Conservation (phyloP, 306 rosid genomes). For the Arachis hypogaea region DNA sequence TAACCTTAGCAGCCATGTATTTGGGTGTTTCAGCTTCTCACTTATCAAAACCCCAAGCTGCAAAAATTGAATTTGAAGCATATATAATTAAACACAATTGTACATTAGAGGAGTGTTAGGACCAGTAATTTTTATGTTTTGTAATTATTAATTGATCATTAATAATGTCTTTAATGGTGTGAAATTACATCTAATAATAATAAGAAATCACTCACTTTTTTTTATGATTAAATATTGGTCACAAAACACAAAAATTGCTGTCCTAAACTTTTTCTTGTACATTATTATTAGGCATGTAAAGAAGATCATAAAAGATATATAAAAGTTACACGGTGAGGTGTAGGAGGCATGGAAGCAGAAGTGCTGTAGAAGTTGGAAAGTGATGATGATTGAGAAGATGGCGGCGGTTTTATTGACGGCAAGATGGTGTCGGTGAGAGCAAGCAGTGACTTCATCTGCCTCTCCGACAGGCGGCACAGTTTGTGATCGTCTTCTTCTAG, state of each 20-base stretch:
- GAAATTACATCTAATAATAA: no score
- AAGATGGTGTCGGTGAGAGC: slow-evolving; percentile 70
- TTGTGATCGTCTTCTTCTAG: slow-evolving; percentile 5
- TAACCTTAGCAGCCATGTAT: slow-evolving; percentile 41
- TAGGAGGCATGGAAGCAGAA: slow-evolving; percentile 70
- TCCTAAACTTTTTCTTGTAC: no score
- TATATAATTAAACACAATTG: no score
- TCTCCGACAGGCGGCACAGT: slow-evolving; percentile 44
- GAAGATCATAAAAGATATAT: no score
- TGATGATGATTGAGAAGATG: background rate
- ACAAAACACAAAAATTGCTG: no score
- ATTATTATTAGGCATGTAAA: no score
- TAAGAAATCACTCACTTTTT: no score
- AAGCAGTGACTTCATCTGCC: slow-evolving; percentile 65
- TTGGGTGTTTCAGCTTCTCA: slow-evolving; percentile 63
- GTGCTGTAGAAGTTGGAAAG: slow-evolving; percentile 50
- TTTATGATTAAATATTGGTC: no score
- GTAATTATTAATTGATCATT: no score
- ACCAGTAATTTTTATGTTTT: no score
- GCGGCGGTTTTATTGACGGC: slow-evolving; percentile 46
- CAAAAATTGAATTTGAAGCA: background rate
- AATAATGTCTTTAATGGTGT: no score
- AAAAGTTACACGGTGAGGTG: slow-evolving; percentile 56
- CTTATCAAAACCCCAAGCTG: slow-evolving; percentile 57
- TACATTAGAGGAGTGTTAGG: no score